Conservation (phyloP, 2,329 filamentous ascomycete genomes). For the Laburnicola sp. region DNA sequence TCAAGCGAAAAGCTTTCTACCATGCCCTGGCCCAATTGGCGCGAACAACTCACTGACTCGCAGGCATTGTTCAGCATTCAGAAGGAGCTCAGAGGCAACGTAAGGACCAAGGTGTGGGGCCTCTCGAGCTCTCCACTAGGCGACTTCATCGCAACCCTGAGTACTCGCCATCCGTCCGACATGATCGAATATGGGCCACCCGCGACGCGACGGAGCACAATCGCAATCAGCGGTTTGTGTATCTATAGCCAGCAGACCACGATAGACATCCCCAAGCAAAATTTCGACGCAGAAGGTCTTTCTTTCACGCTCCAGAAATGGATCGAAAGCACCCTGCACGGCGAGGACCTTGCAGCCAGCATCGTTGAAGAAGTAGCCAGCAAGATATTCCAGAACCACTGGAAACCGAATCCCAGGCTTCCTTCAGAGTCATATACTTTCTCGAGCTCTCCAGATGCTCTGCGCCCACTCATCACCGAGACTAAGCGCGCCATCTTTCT, state of each 20-base stretch:
- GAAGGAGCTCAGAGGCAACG: constrained; percentile 54
- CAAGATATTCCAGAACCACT: constrained; percentile 27
- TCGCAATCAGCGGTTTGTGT: constrained; percentile 37
- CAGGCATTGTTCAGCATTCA: constrained; percentile 53
- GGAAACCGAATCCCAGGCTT: background rate
- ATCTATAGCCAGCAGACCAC: constrained; percentile 22
- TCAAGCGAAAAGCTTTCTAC: constrained; percentile 19
- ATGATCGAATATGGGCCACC: constrained; percentile 60
- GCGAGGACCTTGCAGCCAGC: constrained; percentile 24
- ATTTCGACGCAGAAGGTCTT: constrained; percentile 38
- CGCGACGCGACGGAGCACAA: constrained; percentile 48
- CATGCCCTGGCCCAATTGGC: constrained; percentile 42
- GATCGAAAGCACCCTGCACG: constrained; percentile 35
- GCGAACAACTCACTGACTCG: constrained; percentile 43
- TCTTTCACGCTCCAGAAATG: constrained; percentile 41
- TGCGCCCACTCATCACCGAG: background rate
- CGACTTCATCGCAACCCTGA: constrained; percentile 53
- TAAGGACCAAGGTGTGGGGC: constrained; percentile 58
- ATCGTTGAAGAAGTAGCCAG: constrained; percentile 26
- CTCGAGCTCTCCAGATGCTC: background rate
- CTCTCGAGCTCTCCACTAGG: constrained; percentile 52
- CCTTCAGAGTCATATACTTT: background rate
- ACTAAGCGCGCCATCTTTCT: constrained; percentile 20
- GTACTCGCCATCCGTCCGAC: constrained; percentile 60
- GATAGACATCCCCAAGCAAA: constrained; percentile 19